These are phyloP conservation scores for Phaeodactylum tricornutum DNA, from an alignment of 108 stramenopile species.

Conservation along the genomic window DNA sequence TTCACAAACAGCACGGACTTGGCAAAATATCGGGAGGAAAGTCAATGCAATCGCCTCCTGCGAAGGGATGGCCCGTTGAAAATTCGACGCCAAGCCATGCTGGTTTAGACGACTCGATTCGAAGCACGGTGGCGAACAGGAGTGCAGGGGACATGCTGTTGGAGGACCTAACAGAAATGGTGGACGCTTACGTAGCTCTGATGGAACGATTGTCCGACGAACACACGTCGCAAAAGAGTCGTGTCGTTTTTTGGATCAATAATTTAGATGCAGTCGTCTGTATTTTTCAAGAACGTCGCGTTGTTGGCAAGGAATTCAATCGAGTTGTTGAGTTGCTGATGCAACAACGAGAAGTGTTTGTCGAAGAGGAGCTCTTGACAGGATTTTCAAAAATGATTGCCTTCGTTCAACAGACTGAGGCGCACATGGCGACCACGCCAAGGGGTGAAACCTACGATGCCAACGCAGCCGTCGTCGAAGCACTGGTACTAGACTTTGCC, in stretches of 20 bases:
- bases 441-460: conserved; percentile 49
- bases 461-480: conserved; percentile 81
- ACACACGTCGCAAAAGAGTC: conserved; percentile 76
- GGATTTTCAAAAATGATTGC: conserved; percentile 92
- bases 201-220: conserved; percentile 79
- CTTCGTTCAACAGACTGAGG: conserved; percentile 92
- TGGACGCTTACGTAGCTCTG: conserved; percentile 61
- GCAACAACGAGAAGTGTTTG: conserved; percentile 89
- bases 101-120: neutral
- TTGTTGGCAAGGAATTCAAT: conserved; percentile 84
- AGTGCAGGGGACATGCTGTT: conserved; percentile 78
- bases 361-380: conserved; percentile 90
- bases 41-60: no score
- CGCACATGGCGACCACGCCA: conserved; percentile 48
- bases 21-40: neutral
- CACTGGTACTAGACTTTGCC: conserved; percentile 88
- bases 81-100: neutral
- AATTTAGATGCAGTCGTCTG: conserved; percentile 90
- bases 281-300: conserved; percentile 89
- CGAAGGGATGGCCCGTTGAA: neutral
- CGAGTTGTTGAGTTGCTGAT: conserved; percentile 83
- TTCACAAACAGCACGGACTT: neutral
- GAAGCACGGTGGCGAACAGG: neutral
- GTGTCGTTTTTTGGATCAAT: conserved; percentile 92
- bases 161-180: conserved; percentile 62